phyloP scores from a whole-genome alignment of 257 asterid species.

The Lithospermum erythrorhizon region DNA sequence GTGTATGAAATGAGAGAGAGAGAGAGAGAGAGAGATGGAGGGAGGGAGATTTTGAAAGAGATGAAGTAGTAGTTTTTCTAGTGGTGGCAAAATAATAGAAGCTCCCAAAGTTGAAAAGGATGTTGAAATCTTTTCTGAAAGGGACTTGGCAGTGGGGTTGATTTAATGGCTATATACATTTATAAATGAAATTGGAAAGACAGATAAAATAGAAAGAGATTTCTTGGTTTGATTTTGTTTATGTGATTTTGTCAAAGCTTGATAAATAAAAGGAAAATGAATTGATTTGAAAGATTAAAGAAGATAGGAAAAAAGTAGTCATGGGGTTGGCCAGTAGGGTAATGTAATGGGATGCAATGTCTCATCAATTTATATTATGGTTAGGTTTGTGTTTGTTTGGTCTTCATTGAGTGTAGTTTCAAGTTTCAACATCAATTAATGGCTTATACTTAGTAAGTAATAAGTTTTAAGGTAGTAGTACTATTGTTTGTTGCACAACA shows the following conservation, averaged over 20 bases:
- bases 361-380: background rate
- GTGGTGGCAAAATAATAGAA: background rate
- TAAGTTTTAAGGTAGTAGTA: too few species aligned
- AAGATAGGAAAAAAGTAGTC: background rate
- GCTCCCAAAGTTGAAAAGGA: background rate
- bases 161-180: background rate
- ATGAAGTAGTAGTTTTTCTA: background rate
- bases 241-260: background rate
- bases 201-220: background rate
- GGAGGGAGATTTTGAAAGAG: background rate
- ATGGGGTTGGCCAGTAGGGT: background rate
- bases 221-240: background rate
- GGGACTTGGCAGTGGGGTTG: background rate
- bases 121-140: background rate
- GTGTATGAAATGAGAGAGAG: background rate
- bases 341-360: background rate
- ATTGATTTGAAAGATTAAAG: background rate
- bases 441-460: too few species aligned
- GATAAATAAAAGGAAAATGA: background rate
- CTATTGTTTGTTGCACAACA: background rate
- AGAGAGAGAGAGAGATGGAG: background rate
- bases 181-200: background rate
- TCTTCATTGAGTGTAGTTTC: background rate
- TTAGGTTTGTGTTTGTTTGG: background rate
- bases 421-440: too few species aligned